A percentile compares a stretch with the other conserved stretches of the same genome.
phyloP scores from a whole-genome alignment of 345 rosid genomes.

The Dipteronia sinensis region DNA sequence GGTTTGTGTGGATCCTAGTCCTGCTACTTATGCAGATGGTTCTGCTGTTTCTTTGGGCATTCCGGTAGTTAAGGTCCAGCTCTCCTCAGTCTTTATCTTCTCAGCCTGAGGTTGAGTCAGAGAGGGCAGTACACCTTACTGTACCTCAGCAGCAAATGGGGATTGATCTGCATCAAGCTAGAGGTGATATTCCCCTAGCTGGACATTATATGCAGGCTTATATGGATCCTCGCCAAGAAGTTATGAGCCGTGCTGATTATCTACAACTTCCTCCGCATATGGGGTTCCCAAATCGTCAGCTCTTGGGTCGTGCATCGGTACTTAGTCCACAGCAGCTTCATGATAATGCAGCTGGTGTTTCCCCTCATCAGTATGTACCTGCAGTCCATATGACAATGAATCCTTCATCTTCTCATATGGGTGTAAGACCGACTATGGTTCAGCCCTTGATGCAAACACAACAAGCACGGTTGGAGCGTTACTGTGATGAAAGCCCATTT shows the following conservation, averaged over 20 bases:
- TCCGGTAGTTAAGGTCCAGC: conserved; percentile 36
- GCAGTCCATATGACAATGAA: conserved; percentile 47
- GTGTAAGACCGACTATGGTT: conserved; percentile 47
- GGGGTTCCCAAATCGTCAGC: conserved; percentile 45
- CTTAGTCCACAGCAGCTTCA: conserved; percentile 41
- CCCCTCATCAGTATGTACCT: conserved; percentile 49
- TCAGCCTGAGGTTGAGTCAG: conserved; percentile 46
- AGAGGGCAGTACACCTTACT: conserved; percentile 35
- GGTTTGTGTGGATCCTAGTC: conserved; percentile 32
- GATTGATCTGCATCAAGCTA: conserved; percentile 40
- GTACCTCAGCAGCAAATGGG: conserved; percentile 44
- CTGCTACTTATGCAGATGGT: conserved; percentile 38
- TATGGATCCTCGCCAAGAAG: conserved; percentile 48
- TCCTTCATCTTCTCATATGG: conserved; percentile 42
- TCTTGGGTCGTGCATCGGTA: conserved; percentile 36
- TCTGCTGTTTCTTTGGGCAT: conserved; percentile 39
- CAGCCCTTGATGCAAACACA: conserved; percentile 50
- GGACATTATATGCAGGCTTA: conserved; percentile 35
- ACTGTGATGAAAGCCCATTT: conserved; percentile 40
- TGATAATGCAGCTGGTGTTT: conserved; percentile 29
- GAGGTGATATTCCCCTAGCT: conserved; percentile 29
- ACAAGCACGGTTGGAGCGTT: conserved; percentile 40
- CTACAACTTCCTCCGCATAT: conserved; percentile 39
- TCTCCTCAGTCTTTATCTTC: conserved; percentile 40
- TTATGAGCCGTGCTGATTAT: conserved; percentile 35